Base-by-base conservation (phyloP, 2,329 filamentous ascomycete species). In the Microsporum audouinii region DNA sequence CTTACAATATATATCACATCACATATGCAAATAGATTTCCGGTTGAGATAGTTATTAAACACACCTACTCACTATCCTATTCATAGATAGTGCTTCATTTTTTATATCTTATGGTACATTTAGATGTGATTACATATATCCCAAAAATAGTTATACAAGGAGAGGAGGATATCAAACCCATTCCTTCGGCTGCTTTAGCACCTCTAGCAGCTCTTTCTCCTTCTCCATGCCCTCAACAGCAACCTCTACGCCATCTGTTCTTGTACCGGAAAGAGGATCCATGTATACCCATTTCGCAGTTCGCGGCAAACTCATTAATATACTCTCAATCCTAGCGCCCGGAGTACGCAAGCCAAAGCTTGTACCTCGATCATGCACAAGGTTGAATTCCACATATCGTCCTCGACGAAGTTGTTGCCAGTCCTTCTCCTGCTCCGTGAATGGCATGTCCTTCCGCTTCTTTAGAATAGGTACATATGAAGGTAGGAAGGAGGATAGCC, bases 311-410 rank as follows among this genome's bases (percentile, higher is more conserved):
- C 90, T 96, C 91, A 99, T 97, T 66, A 99, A 77, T 62, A 99
- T 99, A 73, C 91, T 96, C 80, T 99, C 94, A 2, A 99, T 86
- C 64, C 94, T 83, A 4, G 91, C 88, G 47, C 90, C 90, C 0
- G 94, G 94, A 0, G 92, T 96, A 70, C 94, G 94, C 65, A 99
- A 78, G 1, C 94, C 94, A 74, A 99, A 99, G 5, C 88, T 86
- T 1, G 94, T 99, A 2, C 94, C 94, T 31, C 94, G 84, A 77
- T 99, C 94, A 76, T 99, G 91, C 61, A 99, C 90, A 41, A 99
- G 82, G 76, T 99, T 99, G 76, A 99, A 99, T 76, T 99, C 94
- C 65, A 99, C 94, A 72, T 99, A 99, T 69, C 91, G 82, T n/a
- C 94, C 94, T 66, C 94, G 80, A 57, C 94, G 83, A 64, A 99